Evolutionary conservation across 108 stramenopile genomes (phyloP), one percentile per base, ranked within the genome.

Genomic region (Nitzschia sp.): DNA sequence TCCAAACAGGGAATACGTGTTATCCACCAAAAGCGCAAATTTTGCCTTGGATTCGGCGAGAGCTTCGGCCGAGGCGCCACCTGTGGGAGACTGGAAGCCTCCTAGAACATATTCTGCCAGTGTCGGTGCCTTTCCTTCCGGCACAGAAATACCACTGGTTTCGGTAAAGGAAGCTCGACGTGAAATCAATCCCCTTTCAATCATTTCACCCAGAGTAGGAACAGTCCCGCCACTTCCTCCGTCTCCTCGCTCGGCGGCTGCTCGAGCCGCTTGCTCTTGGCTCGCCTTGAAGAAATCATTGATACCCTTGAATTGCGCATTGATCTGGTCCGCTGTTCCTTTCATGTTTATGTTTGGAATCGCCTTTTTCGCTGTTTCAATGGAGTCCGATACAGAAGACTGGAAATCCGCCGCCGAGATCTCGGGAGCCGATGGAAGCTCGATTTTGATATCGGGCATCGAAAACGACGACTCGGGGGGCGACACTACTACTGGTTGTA

Each of bases 11-110:
- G 28, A 8, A 29, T 23, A 45, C 23, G 60, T 62, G 23, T 62
- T 62, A 13, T 44, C 38, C 9, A 45, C 60, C 60, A 62, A 31
- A 4, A 62, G 9, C 3, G 41, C 41, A 4, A 62, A 45, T 62
- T 62, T 62, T 16, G 60, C 25, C 38, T 62, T 41, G 23, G 60
- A 27, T 26, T 62, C 44, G 8, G 60, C 34, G 4, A 62, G 16
- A 16, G 22, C 29, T 9, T 29, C 56, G 5, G 28, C n/a, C 3
- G 56, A 57, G 17, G 19, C 4, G 19, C 48, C 48, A 19, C 48
- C 48, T 21, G 48, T 19, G 4, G 48, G 48, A 50, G 48, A 50
- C 19, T 50, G 13, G 13, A 57, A 29, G 4, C 56, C 31, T 17
- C 56, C 28, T 3, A 13, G 22, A 13, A 57, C 22, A 57, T 57